These are phyloP conservation scores for Fusarium sp. DNA, from an alignment of 2,329 filamentous ascomycete genomes.

Conservation along the genomic window DNA sequence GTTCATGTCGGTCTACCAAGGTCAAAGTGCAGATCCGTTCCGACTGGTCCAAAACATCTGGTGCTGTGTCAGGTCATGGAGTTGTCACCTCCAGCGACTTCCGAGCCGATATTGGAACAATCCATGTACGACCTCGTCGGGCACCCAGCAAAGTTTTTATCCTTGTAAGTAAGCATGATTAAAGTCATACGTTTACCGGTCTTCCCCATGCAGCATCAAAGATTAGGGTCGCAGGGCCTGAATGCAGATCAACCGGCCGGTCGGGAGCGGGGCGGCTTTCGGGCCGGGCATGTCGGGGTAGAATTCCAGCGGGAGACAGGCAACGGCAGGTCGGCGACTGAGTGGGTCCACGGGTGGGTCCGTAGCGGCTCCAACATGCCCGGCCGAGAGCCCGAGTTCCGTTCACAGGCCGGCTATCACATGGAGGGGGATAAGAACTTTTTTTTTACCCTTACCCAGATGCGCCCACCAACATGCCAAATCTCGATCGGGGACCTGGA, in stretches of 20 bases:
- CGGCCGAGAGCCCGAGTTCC: conserved; percentile 24
- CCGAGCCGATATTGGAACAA: background rate
- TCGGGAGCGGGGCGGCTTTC: conserved; percentile 35
- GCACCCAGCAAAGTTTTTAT: conserved; percentile 1
- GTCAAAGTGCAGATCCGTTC: background rate
- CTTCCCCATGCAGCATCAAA: background rate
- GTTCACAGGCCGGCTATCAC: background rate
- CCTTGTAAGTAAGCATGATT: conserved; percentile 6
- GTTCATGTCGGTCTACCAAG: background rate
- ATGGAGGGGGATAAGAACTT: background rate
- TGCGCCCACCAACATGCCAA: background rate
- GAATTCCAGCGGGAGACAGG: conserved; percentile 5
- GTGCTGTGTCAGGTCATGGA: background rate
- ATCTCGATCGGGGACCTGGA: background rate
- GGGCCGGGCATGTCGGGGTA: conserved; percentile 20
- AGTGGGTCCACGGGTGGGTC: conserved; percentile 5
- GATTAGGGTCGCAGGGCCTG: background rate
- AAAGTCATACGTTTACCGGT: background rate
- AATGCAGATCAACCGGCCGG: conserved; percentile 9
- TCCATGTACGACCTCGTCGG: background rate
- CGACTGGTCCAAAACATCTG: background rate
- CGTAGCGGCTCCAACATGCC: conserved; percentile 12
- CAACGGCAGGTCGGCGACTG: conserved; percentile 16
- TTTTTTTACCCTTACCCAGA: conserved; percentile 11
- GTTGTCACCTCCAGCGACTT: background rate